Evolutionary conservation across 2,329 filamentous ascomycete genomes (phyloP).

Genomic region (Volutella citrinella): DNA sequence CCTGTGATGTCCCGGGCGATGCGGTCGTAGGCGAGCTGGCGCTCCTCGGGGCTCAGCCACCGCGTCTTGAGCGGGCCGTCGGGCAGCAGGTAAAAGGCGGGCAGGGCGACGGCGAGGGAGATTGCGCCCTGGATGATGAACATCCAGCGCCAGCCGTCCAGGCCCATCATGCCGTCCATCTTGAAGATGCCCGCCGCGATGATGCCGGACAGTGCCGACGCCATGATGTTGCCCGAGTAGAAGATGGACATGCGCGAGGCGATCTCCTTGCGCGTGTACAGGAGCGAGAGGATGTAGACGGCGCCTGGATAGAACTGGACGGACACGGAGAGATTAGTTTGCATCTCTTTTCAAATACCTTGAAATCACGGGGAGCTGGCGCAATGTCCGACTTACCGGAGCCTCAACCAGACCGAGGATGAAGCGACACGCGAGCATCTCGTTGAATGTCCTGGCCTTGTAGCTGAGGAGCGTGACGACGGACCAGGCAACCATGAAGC

Average conservation of each 20-base stretch:
- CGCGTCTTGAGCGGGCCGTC: constrained; percentile 36
- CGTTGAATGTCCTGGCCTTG: constrained; percentile 37
- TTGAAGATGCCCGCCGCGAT: constrained; percentile 41
- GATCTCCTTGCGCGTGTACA: constrained; percentile 50
- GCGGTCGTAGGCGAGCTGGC: constrained; percentile 39
- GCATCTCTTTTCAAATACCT: too few species aligned
- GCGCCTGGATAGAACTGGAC: constrained; percentile 30
- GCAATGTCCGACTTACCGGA: constrained; percentile 16
- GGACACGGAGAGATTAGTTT: too few species aligned
- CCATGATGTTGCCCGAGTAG: constrained; percentile 38
- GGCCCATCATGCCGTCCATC: constrained; percentile 21
- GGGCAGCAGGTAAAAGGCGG: constrained; percentile 31
- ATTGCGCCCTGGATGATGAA: constrained; percentile 29
- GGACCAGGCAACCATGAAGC: constrained; percentile 36
- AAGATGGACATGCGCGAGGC: constrained; percentile 40
- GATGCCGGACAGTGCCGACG: constrained; percentile 39
- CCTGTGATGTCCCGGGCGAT: constrained; percentile 30
- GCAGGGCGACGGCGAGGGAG: constrained; percentile 25
- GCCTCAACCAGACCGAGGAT: constrained; percentile 39
- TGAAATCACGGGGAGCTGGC: too few species aligned
- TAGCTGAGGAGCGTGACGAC: constrained; percentile 39
- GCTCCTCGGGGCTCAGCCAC: constrained; percentile 34
- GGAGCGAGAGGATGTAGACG: constrained; percentile 44
- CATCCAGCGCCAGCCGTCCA: constrained; percentile 31
- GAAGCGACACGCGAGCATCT: constrained; percentile 41